A percentile compares a stretch with the other conserved stretches of the same genome.
phyloP scores from a whole-genome alignment of 1,139 yeast genomes.

The Magnusiomyces fungicola region DNA sequence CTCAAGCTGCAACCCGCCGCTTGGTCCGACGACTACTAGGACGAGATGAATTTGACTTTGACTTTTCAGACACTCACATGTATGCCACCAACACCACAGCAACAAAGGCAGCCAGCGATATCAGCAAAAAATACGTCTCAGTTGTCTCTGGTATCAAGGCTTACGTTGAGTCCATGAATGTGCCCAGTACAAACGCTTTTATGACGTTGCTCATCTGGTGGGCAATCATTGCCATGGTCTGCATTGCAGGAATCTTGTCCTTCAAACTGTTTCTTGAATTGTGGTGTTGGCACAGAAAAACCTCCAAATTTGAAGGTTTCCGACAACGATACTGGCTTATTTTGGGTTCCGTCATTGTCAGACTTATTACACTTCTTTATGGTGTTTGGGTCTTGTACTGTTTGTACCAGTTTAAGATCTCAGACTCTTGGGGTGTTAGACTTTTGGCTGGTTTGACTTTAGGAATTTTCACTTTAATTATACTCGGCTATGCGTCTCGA shows the following conservation, averaged over 20 bases:
- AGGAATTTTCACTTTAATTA: conserved; percentile 24
- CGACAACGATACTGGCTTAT: conserved; percentile 23
- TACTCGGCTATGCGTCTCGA: conserved; percentile 23
- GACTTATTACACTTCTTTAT: conserved; percentile 27
- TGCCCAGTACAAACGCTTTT: conserved; percentile 32
- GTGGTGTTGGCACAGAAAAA: conserved; percentile 14
- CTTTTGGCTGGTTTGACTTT: conserved; percentile 30
- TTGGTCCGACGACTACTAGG: conserved; percentile 4
- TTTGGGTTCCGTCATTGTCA: conserved; percentile 23
- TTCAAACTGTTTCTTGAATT: conserved; percentile 25
- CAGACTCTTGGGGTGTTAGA: conserved; percentile 29
- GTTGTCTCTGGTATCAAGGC: conserved; percentile 29
- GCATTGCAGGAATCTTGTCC: conserved; percentile 21
- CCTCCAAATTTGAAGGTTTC: conserved; percentile 22
- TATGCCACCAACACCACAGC: background rate
- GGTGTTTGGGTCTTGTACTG: conserved; percentile 31
- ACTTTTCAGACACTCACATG: background rate
- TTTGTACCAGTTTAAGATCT: conserved; percentile 28
- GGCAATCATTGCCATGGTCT: conserved; percentile 25
- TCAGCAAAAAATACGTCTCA: conserved; percentile 17
- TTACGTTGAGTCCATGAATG: conserved; percentile 26
- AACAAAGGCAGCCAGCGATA: background rate
- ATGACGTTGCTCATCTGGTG: conserved; percentile 31
- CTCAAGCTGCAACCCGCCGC: background rate
- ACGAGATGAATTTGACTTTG: background rate